Conservation (phyloP, 1,284 basidiomycete genomes). For the Naganishia sp. region DNA sequence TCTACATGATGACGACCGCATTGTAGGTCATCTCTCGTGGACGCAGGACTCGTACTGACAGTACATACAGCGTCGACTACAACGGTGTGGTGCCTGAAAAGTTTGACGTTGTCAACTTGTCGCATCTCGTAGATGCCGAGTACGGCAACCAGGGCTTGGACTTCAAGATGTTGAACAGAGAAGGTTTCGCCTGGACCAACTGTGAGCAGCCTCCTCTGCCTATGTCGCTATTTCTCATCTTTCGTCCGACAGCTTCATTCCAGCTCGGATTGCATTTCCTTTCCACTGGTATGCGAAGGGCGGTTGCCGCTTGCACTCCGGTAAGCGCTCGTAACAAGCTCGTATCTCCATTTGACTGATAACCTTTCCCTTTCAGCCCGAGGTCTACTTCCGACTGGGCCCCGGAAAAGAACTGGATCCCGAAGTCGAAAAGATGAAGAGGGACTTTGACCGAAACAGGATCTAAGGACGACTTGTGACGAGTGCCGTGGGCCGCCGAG, state of each 20-base stretch:
- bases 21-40: slow-evolving; percentile 52
- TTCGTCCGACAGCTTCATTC: slow-evolving; percentile 69
- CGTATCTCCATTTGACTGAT: background rate
- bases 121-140: slow-evolving; percentile 94
- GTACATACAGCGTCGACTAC: slow-evolving; percentile 69
- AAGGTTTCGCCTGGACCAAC: slow-evolving; percentile 98
- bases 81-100: slow-evolving; percentile 98
- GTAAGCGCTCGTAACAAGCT: slow-evolving; percentile 36
- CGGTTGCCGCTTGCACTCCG: slow-evolving; percentile 75
- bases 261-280: slow-evolving; percentile 94
- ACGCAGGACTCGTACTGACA: slow-evolving; percentile 26
- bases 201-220: slow-evolving; percentile 53
- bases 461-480: slow-evolving; percentile 1
- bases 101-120: slow-evolving; percentile 94
- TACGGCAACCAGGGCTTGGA: slow-evolving; percentile 98
- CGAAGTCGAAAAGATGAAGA: slow-evolving; percentile 29
- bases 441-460: slow-evolving; percentile 18
- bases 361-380: slow-evolving; percentile 23
- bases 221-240: slow-evolving; percentile 1
- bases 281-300: slow-evolving; percentile 88
- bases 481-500: no score
- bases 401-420: slow-evolving; percentile 26
- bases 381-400: slow-evolving; percentile 35
- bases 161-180: slow-evolving; percentile 92
- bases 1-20: slow-evolving; percentile 95